These are phyloP conservation scores for Microbotryum saponariae DNA, from an alignment of 1,284 basidiomycete genomes.

Conservation along the genomic window DNA sequence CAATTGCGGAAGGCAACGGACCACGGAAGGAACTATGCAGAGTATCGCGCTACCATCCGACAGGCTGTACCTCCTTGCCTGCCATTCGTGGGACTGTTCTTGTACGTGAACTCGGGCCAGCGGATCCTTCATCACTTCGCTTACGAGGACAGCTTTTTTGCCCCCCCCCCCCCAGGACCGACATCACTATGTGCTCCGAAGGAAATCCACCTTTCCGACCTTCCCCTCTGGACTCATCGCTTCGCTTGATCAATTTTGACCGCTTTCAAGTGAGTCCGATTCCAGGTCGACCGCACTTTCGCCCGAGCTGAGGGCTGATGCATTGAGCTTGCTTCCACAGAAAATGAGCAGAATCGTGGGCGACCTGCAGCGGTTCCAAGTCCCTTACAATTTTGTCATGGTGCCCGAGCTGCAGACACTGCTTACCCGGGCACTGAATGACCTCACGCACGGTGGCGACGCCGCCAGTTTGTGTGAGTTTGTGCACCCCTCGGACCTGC, in stretches of 20 bases:
- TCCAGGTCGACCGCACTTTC: too few species aligned
- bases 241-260: conserved; percentile 89
- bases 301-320: too few species aligned
- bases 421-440: conserved; percentile 42
- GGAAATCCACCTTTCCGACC: conserved; percentile 81
- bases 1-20: conserved; percentile 75
- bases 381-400: conserved; percentile 68
- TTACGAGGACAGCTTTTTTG: conserved; percentile 21
- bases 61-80: conserved; percentile 79
- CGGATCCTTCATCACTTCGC: neutral
- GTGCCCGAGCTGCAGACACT: conserved; percentile 77
- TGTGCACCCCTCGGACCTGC: neutral
- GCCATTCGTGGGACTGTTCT: conserved; percentile 74
- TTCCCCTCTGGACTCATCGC: conserved; percentile 59
- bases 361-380: conserved; percentile 89
- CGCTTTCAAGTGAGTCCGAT: conserved; percentile 56
- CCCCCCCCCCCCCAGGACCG: conserved; percentile 65
- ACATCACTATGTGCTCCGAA: conserved; percentile 79
- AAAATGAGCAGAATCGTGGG: conserved; percentile 81
- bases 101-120: neutral
- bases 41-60: conserved; percentile 60
- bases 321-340: conserved; percentile 36
- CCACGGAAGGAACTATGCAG: conserved; percentile 81
- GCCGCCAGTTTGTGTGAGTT: conserved; percentile 21
- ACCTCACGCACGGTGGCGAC: conserved; percentile 23